A percentile compares a stretch with the other conserved stretches of the same genome.
Conservation (phyloP, 2,329 filamentous ascomycete species). For the Pseudopyrenochaeta lycopersici region DNA sequence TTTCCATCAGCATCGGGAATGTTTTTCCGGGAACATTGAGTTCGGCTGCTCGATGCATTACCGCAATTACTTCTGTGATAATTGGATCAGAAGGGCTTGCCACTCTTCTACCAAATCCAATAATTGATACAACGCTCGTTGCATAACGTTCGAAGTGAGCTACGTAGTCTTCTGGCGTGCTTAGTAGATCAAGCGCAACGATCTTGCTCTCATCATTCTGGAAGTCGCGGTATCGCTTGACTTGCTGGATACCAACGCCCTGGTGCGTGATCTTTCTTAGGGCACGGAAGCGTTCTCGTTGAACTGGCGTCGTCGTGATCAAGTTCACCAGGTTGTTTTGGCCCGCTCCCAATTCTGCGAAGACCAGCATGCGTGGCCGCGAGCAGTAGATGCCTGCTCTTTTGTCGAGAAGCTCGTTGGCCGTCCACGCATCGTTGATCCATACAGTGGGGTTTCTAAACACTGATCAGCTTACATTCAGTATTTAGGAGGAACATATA, state of each 20-base stretch:
- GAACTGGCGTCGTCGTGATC: constrained; percentile 38
- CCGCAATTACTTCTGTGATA: constrained; percentile 67
- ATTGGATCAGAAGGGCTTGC: constrained; percentile 63
- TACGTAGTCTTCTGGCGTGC: constrained; percentile 58
- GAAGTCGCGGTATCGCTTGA: constrained; percentile 64
- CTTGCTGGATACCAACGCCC: constrained; percentile 58
- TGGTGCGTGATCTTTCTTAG: constrained; percentile 47
- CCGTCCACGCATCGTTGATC: constrained; percentile 58
- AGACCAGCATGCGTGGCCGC: constrained; percentile 58
- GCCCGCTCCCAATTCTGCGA: constrained; percentile 48
- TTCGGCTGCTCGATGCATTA: constrained; percentile 67
- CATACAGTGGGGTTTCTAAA: constrained; percentile 48
- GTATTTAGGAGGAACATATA: constrained; percentile 33
- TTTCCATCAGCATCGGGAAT: constrained; percentile 68
- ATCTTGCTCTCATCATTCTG: constrained; percentile 68
- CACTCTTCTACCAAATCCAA: constrained; percentile 65
- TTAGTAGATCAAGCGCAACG: constrained; percentile 59
- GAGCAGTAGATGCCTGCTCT: constrained; percentile 62
- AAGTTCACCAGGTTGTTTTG: constrained; percentile 49
- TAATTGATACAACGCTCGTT: constrained; percentile 64
- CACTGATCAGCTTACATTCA: constrained; percentile 38
- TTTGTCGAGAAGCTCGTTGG: constrained; percentile 64
- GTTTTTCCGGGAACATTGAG: constrained; percentile 60
- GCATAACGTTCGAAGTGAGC: constrained; percentile 64
- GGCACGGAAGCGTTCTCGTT: constrained; percentile 43